phyloP scores from a whole-genome alignment of 2,329 filamentous ascomycete species.

The Neurospora crassa region DNA sequence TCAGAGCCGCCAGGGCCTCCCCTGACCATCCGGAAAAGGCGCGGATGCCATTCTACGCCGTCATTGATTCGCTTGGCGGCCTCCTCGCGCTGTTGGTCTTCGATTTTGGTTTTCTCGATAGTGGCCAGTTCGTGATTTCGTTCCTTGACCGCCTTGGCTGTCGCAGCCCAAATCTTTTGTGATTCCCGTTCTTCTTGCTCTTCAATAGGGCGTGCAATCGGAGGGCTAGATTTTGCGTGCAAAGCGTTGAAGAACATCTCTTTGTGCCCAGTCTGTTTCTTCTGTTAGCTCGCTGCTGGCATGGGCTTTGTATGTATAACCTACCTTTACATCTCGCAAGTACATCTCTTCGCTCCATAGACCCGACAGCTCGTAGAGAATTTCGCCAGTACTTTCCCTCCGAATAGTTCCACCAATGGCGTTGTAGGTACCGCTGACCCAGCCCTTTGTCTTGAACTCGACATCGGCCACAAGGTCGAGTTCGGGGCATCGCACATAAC shows the following conservation, averaged over 20 bases:
- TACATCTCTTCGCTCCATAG: conserved; percentile 94
- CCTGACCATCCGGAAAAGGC: conserved; percentile 69
- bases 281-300: conserved; percentile 6
- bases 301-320: conserved; percentile 16
- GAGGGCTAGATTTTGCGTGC: conserved; percentile 65
- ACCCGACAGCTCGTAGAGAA: conserved; percentile 84
- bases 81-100: conserved; percentile 85
- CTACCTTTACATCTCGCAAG: conserved; percentile 71
- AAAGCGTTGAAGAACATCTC: conserved; percentile 83
- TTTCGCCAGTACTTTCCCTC: conserved; percentile 75
- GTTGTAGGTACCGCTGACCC: conserved; percentile 93
- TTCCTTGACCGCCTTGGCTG: conserved; percentile 70
- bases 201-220: conserved; percentile 63
- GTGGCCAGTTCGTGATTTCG: conserved; percentile 84
- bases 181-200: conserved; percentile 90
- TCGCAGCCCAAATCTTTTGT: conserved; percentile 75
- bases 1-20: conserved; percentile 62
- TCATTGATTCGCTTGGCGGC: conserved; percentile 70
- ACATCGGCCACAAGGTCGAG: conserved; percentile 79
- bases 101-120: conserved; percentile 91
- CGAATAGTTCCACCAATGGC: conserved; percentile 88
- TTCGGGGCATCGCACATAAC: conserved; percentile 84
- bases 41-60: conserved; percentile 77
- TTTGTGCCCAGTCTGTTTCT: conserved; percentile 68
- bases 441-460: conserved; percentile 98